A percentile compares a stretch with the other conserved stretches of the same genome.
Conservation (phyloP, 176 grass and related monocot genomes). For the Oropetium thomaeum region DNA sequence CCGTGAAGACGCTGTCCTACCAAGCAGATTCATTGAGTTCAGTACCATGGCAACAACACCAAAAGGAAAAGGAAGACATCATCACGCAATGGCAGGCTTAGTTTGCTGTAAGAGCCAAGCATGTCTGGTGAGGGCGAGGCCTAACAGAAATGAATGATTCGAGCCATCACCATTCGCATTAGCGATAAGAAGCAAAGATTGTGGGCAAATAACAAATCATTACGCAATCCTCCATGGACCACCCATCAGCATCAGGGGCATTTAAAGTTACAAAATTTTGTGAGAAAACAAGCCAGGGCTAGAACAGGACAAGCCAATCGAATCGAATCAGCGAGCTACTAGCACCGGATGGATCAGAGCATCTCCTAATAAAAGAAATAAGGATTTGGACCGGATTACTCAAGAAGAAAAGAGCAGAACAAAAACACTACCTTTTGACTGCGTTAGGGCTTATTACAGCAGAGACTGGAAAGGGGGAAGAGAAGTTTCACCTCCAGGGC, state of each 20-base stretch:
- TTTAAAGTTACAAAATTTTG: slow-evolving; percentile 3
- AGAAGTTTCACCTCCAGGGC: background rate
- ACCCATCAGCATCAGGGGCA: background rate
- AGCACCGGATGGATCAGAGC: background rate
- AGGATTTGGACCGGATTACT: slow-evolving; percentile 6
- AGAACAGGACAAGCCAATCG: background rate
- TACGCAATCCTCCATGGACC: slow-evolving; percentile 8
- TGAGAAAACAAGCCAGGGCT: background rate
- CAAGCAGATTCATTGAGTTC: slow-evolving; percentile 35
- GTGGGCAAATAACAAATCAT: slow-evolving; percentile 19
- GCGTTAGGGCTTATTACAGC: background rate
- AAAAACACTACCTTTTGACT: background rate
- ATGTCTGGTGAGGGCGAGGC: slow-evolving; percentile 10
- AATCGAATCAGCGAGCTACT: background rate
- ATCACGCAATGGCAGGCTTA: background rate
- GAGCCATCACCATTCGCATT: background rate
- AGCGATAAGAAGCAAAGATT: slow-evolving; percentile 10
- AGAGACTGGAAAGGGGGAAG: background rate
- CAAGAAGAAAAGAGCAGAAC: background rate
- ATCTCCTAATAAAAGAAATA: background rate
- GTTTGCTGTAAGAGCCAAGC: slow-evolving; percentile 4
- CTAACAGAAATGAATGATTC: slow-evolving; percentile 21
- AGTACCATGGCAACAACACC: background rate
- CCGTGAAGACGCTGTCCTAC: slow-evolving; percentile 22
- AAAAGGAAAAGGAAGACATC: background rate